Percentiles rank a stretch among this genome's conserved stretches.
Evolutionary conservation across 192 early-diverging fungal genomes (phyloP).

Genomic region (Umbelopsis sp.): DNA sequence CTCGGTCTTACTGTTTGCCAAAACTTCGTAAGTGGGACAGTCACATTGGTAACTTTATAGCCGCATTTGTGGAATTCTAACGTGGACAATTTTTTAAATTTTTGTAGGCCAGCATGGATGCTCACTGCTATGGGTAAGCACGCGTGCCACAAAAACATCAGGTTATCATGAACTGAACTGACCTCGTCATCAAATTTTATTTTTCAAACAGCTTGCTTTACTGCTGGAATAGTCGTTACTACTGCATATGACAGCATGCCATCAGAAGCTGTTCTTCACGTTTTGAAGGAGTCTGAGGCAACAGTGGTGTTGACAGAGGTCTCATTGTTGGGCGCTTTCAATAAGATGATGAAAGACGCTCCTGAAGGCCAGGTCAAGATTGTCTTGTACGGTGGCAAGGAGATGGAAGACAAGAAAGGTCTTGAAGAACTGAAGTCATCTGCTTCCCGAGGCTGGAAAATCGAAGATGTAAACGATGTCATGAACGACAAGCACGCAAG

Average conservation of each 20-base stretch:
- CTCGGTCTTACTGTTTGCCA: conserved; percentile 51
- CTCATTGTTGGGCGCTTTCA: conserved; percentile 26
- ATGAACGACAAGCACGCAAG: background rate
- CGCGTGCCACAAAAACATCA: background rate
- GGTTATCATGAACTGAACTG: background rate
- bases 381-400: conserved; percentile 65
- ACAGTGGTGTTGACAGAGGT: conserved; percentile 53
- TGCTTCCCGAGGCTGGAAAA: background rate
- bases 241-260: conserved; percentile 83
- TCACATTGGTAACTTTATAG: background rate
- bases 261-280: conserved; percentile 68
- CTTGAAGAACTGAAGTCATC: background rate
- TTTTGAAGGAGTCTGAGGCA: conserved; percentile 51
- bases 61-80: background rate
- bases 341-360: conserved; percentile 37
- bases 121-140: conserved; percentile 35
- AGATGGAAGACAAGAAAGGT: conserved; percentile 30
- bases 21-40: conserved; percentile 42
- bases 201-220: conserved; percentile 43
- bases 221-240: conserved; percentile 64
- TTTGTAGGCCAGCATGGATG: conserved; percentile 32
- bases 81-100: conserved; percentile 3
- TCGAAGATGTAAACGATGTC: background rate
- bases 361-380: conserved; percentile 46
- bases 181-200: background rate